Conservation (phyloP, 148 eudicot genomes). For the Persicaria maculosa region DNA sequence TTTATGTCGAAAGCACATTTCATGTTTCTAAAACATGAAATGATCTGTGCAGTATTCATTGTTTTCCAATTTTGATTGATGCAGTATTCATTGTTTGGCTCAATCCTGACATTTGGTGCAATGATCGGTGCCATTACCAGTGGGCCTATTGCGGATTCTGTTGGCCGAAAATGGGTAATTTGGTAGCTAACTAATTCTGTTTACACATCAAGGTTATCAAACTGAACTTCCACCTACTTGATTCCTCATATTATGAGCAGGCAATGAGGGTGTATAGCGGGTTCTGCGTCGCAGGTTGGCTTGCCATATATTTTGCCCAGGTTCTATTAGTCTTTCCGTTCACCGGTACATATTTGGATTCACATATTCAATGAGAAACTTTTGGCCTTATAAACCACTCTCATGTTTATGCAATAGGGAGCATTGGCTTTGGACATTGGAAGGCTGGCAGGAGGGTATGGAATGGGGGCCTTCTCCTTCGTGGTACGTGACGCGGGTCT, state of each 20-base stretch:
- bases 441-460: conserved; percentile 88
- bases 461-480: conserved; percentile 92
- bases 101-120: conserved; percentile 84
- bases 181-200: neutral
- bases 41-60: neutral
- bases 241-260: conserved; percentile 30
- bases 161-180: conserved; percentile 89
- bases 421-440: conserved; percentile 59
- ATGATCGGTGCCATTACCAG: conserved; percentile 94
- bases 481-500: conserved; percentile 49
- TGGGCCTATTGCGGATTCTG: conserved; percentile 72
- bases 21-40: neutral
- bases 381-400: neutral
- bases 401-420: conserved; percentile 29
- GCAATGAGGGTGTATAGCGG: conserved; percentile 67
- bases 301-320: conserved; percentile 79
- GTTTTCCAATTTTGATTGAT: neutral
- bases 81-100: conserved; percentile 87
- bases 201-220: neutral
- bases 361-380: neutral
- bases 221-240: neutral
- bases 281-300: conserved; percentile 84
- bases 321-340: conserved; percentile 22
- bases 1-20: neutral
- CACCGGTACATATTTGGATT: neutral